These are phyloP conservation scores for Hymenoscyphus fructigenus DNA, from an alignment of 2,329 filamentous ascomycete genomes.

Conservation along the genomic window DNA sequence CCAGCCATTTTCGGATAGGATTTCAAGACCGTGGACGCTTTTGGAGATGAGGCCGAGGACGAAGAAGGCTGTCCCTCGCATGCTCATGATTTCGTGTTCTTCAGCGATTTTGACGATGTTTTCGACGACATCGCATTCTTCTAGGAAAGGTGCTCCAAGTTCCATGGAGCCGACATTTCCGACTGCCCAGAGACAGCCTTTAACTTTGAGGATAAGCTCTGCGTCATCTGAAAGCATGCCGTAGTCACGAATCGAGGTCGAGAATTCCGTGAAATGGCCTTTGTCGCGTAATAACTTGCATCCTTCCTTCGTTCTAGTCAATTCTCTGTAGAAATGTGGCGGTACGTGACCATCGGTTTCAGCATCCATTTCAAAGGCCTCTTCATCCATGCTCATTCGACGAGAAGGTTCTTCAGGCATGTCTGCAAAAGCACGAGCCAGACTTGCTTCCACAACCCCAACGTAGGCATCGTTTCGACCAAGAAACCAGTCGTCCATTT, in stretches of 20 bases:
- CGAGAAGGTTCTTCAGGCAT: slow-evolving; percentile 41
- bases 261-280: slow-evolving; percentile 95
- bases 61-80: slow-evolving; percentile 95
- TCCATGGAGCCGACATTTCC: slow-evolving; percentile 99
- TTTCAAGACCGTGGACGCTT: slow-evolving; percentile 88
- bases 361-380: slow-evolving; percentile 44
- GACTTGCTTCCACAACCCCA: slow-evolving; percentile 87
- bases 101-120: slow-evolving; percentile 88
- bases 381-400: slow-evolving; percentile 41
- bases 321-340: slow-evolving; percentile 96
- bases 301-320: slow-evolving; percentile 89
- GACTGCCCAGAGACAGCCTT: slow-evolving; percentile 95
- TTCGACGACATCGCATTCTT: slow-evolving; percentile 83
- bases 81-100: slow-evolving; percentile 81
- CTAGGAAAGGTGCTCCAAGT: slow-evolving; percentile 88
- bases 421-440: slow-evolving; percentile 75
- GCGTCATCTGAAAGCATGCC: slow-evolving; percentile 80
- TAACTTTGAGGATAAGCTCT: slow-evolving; percentile 88
- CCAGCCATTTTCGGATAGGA: slow-evolving; percentile 87
- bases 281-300: slow-evolving; percentile 88
- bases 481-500: slow-evolving; percentile 99
- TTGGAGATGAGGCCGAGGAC: slow-evolving; percentile 90
- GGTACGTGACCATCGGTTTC: slow-evolving; percentile 59
- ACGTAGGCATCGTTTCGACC: slow-evolving; percentile 98
- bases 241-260: slow-evolving; percentile 81